Evolutionary conservation across 495 filamentous ascomycete species (phyloP).

Genomic region (Neurospora cerealis): DNA sequence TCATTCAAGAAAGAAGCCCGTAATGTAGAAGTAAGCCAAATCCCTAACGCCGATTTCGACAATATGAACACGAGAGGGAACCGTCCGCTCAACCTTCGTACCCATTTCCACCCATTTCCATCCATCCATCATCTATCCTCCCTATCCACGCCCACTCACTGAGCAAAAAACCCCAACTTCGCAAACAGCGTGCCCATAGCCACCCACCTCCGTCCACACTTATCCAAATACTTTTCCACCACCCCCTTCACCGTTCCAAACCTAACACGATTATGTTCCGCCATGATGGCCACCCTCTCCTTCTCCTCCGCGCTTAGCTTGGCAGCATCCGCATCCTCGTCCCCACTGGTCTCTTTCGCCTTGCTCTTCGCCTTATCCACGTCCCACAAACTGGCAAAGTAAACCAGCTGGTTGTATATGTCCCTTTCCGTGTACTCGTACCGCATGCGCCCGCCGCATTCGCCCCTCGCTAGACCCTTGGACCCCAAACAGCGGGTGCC

Average conservation of each 20-base stretch:
- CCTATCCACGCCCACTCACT: background rate
- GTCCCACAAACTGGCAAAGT: constrained; percentile 78
- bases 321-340: constrained; percentile 19
- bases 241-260: constrained; percentile 67
- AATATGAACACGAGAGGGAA: background rate
- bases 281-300: constrained; percentile 57
- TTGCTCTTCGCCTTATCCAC: constrained; percentile 66
- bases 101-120: background rate
- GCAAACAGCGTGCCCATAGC: constrained; percentile 86
- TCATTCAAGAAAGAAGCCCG: background rate
- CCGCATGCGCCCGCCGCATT: constrained; percentile 78
- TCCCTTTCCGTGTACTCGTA: constrained; percentile 83
- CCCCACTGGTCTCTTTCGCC: constrained; percentile 20
- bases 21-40: background rate
- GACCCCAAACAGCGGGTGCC: constrained; percentile 84
- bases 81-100: background rate
- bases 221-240: constrained; percentile 82
- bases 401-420: constrained; percentile 90
- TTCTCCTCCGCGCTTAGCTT: constrained; percentile 25
- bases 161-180: constrained; percentile 39
- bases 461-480: constrained; percentile 58
- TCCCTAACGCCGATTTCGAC: background rate
- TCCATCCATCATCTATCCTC: background rate
- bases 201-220: constrained; percentile 92
- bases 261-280: constrained; percentile 64